These are phyloP conservation scores for Tuber magnatum DNA, from an alignment of 495 filamentous ascomycete genomes.

Conservation along the genomic window DNA sequence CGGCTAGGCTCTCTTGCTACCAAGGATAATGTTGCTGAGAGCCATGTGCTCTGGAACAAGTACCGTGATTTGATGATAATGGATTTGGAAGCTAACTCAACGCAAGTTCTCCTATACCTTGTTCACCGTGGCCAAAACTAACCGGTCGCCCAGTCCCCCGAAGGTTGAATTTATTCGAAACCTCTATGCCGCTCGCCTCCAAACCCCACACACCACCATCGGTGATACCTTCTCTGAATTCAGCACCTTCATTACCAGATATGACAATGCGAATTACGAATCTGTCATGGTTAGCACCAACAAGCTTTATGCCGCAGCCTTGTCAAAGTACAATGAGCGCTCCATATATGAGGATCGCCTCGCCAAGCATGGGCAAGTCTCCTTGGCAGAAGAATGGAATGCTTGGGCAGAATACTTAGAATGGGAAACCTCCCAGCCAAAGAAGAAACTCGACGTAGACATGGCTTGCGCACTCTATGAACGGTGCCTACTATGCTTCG, in stretches of 20 bases:
- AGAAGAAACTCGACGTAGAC: constrained; percentile 49
- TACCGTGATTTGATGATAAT: constrained; percentile 56
- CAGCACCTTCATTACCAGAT: constrained; percentile 70
- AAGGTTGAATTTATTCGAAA: constrained; percentile 56
- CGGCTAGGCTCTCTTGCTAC: constrained; percentile 68
- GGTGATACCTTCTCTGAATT: constrained; percentile 75
- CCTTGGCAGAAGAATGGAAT: constrained; percentile 46
- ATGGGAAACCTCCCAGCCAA: constrained; percentile 64
- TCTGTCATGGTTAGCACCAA: constrained; percentile 66
- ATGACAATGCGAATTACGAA: constrained; percentile 70
- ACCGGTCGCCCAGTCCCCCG: constrained; percentile 14
- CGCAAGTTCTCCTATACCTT: constrained; percentile 49
- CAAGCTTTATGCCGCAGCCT: constrained; percentile 57
- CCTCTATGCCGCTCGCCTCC: constrained; percentile 66
- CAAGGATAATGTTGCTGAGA: constrained; percentile 73
- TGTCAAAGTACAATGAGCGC: constrained; percentile 59
- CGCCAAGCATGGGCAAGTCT: constrained; percentile 50
- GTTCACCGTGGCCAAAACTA: constrained; percentile 47
- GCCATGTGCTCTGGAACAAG: constrained; percentile 81
- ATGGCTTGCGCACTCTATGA: constrained; percentile 49
- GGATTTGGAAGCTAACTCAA: constrained; percentile 55
- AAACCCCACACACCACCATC: constrained; percentile 75
- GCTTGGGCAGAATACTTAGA: constrained; percentile 62
- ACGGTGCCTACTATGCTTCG: constrained; percentile 66
- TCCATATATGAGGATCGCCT: constrained; percentile 67